Conservation (phyloP, 331 rosid genomes). For the Prunus yedoensis region DNA sequence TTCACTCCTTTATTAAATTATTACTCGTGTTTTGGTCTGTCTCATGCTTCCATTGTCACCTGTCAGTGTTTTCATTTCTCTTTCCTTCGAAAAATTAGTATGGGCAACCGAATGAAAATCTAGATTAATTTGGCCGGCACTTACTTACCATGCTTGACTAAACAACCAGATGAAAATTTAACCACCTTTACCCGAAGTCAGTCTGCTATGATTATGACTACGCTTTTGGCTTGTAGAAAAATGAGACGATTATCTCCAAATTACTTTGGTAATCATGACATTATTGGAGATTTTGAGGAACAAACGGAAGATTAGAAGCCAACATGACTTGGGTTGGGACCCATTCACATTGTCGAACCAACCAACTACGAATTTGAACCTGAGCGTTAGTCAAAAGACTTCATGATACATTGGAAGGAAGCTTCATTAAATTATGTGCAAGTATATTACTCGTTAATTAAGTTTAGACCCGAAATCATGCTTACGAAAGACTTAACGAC, state of each 20-base stretch:
- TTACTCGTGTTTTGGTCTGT: conserved; percentile 22
- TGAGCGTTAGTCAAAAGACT: not conserved
- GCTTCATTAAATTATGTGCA: no score
- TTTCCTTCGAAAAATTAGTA: not conserved
- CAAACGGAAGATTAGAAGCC: no score
- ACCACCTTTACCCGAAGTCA: not conserved
- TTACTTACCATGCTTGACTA: not conserved
- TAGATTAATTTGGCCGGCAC: not conserved
- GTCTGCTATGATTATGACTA: not conserved
- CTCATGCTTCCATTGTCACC: not conserved
- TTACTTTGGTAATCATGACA: not conserved
- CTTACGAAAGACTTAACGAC: not conserved
- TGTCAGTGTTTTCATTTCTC: not conserved
- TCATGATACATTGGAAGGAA: no score
- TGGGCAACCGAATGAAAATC: no score
- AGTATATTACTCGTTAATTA: no score
- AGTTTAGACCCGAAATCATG: not conserved
- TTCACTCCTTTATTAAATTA: not conserved
- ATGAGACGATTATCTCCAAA: not conserved
- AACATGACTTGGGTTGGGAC: not conserved
- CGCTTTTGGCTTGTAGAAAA: not conserved
- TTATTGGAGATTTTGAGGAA: not conserved
- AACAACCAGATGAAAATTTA: not conserved
- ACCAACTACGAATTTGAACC: not conserved
- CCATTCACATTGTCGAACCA: not conserved